Evolutionary conservation across 108 stramenopile species (phyloP).

Genomic region (Aureococcus anophagefferens): DNA sequence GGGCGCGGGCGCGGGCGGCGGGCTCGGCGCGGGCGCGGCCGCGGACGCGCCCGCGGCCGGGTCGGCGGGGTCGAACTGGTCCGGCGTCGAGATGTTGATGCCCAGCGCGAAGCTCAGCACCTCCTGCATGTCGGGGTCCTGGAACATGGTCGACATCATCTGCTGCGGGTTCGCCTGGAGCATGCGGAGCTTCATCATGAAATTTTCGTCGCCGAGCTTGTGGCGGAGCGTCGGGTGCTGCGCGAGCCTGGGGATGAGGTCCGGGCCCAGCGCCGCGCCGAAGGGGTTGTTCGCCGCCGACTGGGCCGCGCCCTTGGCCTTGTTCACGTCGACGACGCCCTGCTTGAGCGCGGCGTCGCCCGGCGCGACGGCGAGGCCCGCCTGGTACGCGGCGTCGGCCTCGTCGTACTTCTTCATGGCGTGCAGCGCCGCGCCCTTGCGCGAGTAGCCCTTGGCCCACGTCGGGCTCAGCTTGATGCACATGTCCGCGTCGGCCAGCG

Average conservation of each 20-base stretch:
- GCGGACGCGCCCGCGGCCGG: constrained; percentile 45
- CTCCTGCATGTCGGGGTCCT: constrained; percentile 52
- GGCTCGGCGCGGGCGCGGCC: background rate
- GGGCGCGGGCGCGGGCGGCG: too few species aligned
- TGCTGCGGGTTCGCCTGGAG: constrained; percentile 75
- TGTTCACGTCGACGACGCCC: constrained; percentile 68
- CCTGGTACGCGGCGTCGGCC: constrained; percentile 79
- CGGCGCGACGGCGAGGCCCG: constrained; percentile 77
- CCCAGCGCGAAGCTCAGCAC: background rate
- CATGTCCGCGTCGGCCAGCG: constrained; percentile 85
- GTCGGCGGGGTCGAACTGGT: constrained; percentile 31
- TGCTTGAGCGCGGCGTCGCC: constrained; percentile 69
- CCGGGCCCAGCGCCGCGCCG: constrained; percentile 63
- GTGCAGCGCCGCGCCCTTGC: constrained; percentile 85
- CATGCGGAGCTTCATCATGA: constrained; percentile 79
- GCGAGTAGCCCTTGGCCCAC: constrained; percentile 82
- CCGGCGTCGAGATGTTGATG: constrained; percentile 14
- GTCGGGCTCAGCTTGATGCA: constrained; percentile 77
- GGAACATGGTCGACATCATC: constrained; percentile 41
- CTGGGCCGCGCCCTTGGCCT: background rate
- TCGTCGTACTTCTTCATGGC: constrained; percentile 86
- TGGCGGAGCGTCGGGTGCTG: constrained; percentile 75
- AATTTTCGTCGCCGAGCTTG: constrained; percentile 75
- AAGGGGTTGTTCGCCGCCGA: constrained; percentile 29
- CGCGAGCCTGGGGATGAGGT: constrained; percentile 76